Base-by-base conservation (phyloP, 352 stramenopile genomes). In the Pythium guiyangense region DNA sequence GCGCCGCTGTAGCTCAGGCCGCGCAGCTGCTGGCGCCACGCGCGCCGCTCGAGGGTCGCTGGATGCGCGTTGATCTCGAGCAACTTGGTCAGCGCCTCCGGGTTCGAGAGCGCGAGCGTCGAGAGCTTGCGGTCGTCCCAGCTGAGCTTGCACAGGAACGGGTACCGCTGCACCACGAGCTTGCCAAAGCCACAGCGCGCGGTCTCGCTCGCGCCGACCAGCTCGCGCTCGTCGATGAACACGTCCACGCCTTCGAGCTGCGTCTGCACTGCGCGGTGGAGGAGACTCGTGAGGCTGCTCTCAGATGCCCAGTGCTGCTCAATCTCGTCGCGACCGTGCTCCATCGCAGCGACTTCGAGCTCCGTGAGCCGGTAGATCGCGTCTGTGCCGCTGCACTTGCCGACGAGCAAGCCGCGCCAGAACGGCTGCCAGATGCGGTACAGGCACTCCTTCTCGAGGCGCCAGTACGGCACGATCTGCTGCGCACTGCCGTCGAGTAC, bases 371-470 rank as follows among this genome's bases (percentile, higher is more conserved):
- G 25, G 1, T 18, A 20, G 11, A 51, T 35, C 4, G 46, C 26
- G 4, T 10, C 35, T 4, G 35, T 18, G 4, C 35, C 35, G 3
- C 6, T 34, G 35, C 35, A 42, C 12, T 54, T 15, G 17, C 62
- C 48, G 0, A 77, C 47, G 10, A 84, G 20, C 25, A 74, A 8
- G 8, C 62, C 49, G 4, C 66, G 29, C 73, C 73, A 84, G 25
- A 84, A 84, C 6, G 60, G 35, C 15, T 80, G 73, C 73, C 73
- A 84, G 15, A 84, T 62, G 26, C 73, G 68, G 48, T 77, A 62
- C 44, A 77, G 74, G 6, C 51, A 49, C 40, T 84, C 70, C 27
- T 66, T 42, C 35, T 42, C 35, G 5, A 42, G 66, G 27, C 77
- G 55, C 74, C 68, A 80, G 4, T 49, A 18, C 1, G 59, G 59